Evolutionary conservation across 148 eudicot genomes (phyloP), one percentile per base, ranked within the genome.

Genomic region (Linanthus parryae): DNA sequence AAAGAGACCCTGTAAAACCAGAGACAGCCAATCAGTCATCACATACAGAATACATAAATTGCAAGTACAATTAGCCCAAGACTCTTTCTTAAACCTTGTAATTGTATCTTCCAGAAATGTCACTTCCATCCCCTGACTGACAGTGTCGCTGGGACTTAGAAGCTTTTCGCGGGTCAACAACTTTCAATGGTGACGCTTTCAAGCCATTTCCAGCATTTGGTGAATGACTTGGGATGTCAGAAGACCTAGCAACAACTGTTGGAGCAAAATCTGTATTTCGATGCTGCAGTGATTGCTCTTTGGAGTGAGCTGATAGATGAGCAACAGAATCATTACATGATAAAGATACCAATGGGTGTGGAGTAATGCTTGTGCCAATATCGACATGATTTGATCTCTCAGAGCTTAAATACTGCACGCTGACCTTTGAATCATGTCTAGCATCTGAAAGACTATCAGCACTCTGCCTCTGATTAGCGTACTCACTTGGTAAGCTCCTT

Each of bases 1-100:
- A 60, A 82, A 82, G 53, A 82, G 69, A 49, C 78, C 95, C 97
- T 89, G 79, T 52, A 59, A 70, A 57, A 64, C 25, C 16, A 57
- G 64, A 53, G 41, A 30, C 29, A 51, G 40, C 36, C 42, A 42
- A 21, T 44, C 14, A 24, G 18, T 11, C 47, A 41, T 34, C 28
- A 31, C 41, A 57, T 22, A 30, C 36, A 52, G 25, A 45, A 52
- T 20, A 66, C 24, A 48, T 16, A 44, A 1, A 26, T 14, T 40
- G 20, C 14, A 42, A 34, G n/a, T 29, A 42, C 15, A 22, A 43
- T 24, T 47, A 61, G 16, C 19, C 27, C 25, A 54, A 38, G 14
- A 55, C 25, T 40, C 37, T 52, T 30, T 36, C 41, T n/a, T 47
- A 63, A 44, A 81, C 96, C 92, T 83, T 79, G 49, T 69, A 57